Evolutionary conservation across 2,329 filamentous ascomycete genomes (phyloP), one percentile per base, ranked within the genome.

Genomic region (Apiospora koreana): DNA sequence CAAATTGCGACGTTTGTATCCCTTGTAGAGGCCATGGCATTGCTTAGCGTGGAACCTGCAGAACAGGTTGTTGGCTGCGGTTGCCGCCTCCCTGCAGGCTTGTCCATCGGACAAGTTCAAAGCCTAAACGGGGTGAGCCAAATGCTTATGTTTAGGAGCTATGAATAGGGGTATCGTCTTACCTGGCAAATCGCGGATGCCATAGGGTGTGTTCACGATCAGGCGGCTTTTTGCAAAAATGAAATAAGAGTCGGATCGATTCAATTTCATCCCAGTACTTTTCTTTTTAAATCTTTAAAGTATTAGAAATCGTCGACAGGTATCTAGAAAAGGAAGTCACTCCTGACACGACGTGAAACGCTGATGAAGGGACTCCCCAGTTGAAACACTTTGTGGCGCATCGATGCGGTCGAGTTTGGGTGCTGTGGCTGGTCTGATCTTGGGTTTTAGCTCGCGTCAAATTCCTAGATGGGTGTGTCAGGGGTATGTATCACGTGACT

Each of bases 1-100:
- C 10, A 79, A 78, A 74, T 86, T 86, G 54, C 84, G 83, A 50
- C 76, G 80, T 73, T 86, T 86, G 76, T 87, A 86, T 10, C 84
- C 85, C 67, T 80, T 79, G 74, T 86, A 86, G 4, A 87, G 77
- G 73, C 81, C 82, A 73, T 82, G 78, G 70, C 80, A 83, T 73
- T 84, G 82, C 69, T 77, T 80, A 0, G 81, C 80, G 72, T 83
- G 82, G 69, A 81, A 83, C 28, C 71, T 73, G 73, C 83, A 84
- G 72, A 84, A 83, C 45, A 84, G 75, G 8, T 80, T 79, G 75
- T 84, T 81, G 68, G 79, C 71, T 48, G 81, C 82, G 14, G 80
- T 83, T 8, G 83, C 81, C 65, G 76, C 73, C 16, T 78, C 76
- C 6, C 74, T 71, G 70, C 81, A 83, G 23, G 74, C 77, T 64